phyloP scores from a whole-genome alignment of 805 yeast genomes.

The Allodekkera sacchari region DNA sequence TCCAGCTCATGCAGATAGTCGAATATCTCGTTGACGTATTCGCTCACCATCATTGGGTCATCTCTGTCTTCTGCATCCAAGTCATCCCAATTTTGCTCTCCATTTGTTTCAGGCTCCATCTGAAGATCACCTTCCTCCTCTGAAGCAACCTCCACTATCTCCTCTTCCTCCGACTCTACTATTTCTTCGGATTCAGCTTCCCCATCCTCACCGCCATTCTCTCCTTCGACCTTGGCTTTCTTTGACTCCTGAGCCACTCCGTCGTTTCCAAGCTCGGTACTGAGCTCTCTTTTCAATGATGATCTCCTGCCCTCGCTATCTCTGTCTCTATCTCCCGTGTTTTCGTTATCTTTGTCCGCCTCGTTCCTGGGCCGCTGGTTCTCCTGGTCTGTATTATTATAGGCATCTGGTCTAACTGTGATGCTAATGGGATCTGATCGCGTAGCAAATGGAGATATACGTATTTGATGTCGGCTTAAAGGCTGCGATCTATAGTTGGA shows the following conservation, averaged over 20 bases:
- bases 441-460: too few species aligned
- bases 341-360: background rate
- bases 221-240: too few species aligned
- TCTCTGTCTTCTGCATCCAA: constrained; percentile 61
- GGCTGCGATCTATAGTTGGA: too few species aligned
- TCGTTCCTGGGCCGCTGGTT: constrained; percentile 1
- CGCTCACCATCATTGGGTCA: constrained; percentile 85
- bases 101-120: constrained; percentile 10
- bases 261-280: too few species aligned
- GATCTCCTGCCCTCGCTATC: constrained; percentile 1
- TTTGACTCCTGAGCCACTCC: too few species aligned
- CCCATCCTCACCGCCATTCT: too few species aligned
- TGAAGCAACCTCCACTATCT: too few species aligned
- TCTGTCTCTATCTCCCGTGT: background rate
- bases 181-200: too few species aligned
- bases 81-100: constrained; percentile 54
- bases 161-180: too few species aligned
- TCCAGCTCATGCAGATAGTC: constrained; percentile 70
- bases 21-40: constrained; percentile 83
- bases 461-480: too few species aligned
- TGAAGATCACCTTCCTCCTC: constrained; percentile 1
- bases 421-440: too few species aligned
- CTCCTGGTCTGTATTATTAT: background rate
- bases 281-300: too few species aligned
- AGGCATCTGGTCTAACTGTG: constrained; percentile 2